Evolutionary conservation across 257 asterid genomes (phyloP).

Genomic region (Solanum etuberosum): DNA sequence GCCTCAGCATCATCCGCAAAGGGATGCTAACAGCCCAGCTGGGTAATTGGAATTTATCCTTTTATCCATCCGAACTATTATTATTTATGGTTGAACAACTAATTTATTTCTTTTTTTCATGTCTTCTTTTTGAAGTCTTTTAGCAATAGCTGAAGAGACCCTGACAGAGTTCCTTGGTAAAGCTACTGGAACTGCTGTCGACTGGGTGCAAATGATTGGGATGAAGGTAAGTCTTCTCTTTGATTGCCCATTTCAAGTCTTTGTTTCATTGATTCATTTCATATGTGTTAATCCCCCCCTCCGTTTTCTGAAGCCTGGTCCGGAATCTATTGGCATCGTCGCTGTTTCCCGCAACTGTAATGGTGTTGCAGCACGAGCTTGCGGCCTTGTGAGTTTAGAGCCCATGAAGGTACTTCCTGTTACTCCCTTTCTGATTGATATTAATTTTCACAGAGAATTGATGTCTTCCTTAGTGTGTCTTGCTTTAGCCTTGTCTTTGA

Average conservation of each 20-base stretch:
- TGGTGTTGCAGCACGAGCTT: slow-evolving; percentile 99
- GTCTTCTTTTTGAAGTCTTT: slow-evolving; percentile 42
- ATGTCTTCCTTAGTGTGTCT: background rate
- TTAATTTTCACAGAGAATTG: background rate
- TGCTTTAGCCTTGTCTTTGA: background rate
- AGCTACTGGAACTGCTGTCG: slow-evolving; percentile 99
- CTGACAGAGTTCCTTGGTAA: slow-evolving; percentile 95
- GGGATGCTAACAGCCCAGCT: slow-evolving; percentile 97
- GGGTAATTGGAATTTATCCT: slow-evolving; percentile 39
- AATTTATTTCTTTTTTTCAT: background rate
- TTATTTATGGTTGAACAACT: background rate
- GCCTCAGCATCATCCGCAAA: slow-evolving; percentile 74
- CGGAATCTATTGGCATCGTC: slow-evolving; percentile 99
- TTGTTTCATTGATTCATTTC: background rate
- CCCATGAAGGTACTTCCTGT: slow-evolving; percentile 73
- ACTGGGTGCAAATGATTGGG: slow-evolving; percentile 99
- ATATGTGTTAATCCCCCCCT: background rate
- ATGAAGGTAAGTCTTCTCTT: slow-evolving; percentile 58
- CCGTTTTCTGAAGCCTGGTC: slow-evolving; percentile 73
- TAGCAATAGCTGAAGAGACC: slow-evolving; percentile 97
- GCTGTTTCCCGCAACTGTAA: slow-evolving; percentile 95
- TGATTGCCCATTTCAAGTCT: background rate
- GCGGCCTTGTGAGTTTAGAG: slow-evolving; percentile 98
- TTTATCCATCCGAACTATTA: background rate
- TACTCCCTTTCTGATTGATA: background rate